These are phyloP conservation scores for Botrytis sinoallii DNA, from an alignment of 2,329 filamentous ascomycete species.

Conservation along the genomic window DNA sequence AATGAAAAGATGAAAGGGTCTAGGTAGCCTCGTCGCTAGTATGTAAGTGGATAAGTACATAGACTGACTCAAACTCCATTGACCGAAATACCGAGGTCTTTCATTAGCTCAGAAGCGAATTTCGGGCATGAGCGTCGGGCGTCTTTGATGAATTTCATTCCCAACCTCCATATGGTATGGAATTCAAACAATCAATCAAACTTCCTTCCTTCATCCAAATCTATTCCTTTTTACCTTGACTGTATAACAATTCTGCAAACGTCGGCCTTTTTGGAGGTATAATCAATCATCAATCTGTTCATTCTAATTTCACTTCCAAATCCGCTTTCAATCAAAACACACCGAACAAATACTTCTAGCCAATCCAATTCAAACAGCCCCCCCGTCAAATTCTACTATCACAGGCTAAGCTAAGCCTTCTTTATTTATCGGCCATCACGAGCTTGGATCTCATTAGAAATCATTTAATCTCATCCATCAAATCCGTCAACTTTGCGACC, in stretches of 20 bases:
- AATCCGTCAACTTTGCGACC: conserved; percentile 3
- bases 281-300: background rate
- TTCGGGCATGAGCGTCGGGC: background rate
- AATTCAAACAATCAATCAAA: background rate
- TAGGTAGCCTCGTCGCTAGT: background rate
- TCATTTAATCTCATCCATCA: background rate
- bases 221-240: background rate
- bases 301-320: background rate
- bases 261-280: background rate
- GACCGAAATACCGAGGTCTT: conserved; percentile 11
- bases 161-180: conserved; percentile 5
- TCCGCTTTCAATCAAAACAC: background rate
- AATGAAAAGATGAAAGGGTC: background rate
- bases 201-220: background rate
- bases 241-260: background rate
- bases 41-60: too few species aligned
- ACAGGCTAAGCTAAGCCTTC: conserved; percentile 9
- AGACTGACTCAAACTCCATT: background rate
- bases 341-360: background rate
- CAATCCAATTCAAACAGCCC: background rate
- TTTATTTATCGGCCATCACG: background rate
- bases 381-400: conserved; percentile 7
- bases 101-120: background rate
- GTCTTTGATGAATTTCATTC: conserved; percentile 4
- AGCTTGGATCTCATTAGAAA: conserved; percentile 9